Percentiles rank a stretch among this genome's conserved stretches.
phyloP scores from a whole-genome alignment of 441 rosid genomes.

The Bocquillonia castaneifolia region DNA sequence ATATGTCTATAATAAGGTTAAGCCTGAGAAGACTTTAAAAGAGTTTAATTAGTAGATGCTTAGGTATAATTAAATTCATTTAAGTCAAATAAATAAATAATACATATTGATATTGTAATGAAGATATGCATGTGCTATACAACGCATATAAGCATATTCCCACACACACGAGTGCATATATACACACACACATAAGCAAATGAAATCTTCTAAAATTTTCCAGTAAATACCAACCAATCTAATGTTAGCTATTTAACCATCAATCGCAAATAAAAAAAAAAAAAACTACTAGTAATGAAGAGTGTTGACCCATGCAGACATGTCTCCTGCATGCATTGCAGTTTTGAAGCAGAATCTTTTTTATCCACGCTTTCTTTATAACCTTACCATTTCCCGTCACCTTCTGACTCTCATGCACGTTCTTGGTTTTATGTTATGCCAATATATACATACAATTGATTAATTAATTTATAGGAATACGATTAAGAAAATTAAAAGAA shows the following conservation, averaged over 20 bases:
- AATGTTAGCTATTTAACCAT: neutral
- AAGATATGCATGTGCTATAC: neutral
- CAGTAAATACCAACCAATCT: neutral
- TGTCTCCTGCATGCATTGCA: slow-evolving; percentile 25
- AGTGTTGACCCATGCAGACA: slow-evolving; percentile 30
- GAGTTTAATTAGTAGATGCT: no score
- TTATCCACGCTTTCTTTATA: slow-evolving; percentile 34
- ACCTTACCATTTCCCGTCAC: slow-evolving; percentile 21
- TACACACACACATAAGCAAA: neutral
- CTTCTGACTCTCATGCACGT: slow-evolving; percentile 24
- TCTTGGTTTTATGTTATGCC: slow-evolving; percentile 2
- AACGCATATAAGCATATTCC: neutral
- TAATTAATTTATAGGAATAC: slow-evolving; percentile 20
- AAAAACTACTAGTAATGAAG: no score
- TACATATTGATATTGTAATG: neutral
- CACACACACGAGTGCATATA: neutral
- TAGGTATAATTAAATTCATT: no score
- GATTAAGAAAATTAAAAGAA: neutral
- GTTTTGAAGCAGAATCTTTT: slow-evolving; percentile 38
- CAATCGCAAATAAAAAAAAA: no score
- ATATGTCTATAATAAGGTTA: no score
- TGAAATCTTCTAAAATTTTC: neutral
- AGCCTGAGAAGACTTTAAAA: no score
- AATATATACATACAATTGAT: no score
- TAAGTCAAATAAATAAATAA: neutral